Evolutionary conservation across 2,329 filamentous ascomycete genomes (phyloP).

Genomic region (Phyllosticta citrichinensis): DNA sequence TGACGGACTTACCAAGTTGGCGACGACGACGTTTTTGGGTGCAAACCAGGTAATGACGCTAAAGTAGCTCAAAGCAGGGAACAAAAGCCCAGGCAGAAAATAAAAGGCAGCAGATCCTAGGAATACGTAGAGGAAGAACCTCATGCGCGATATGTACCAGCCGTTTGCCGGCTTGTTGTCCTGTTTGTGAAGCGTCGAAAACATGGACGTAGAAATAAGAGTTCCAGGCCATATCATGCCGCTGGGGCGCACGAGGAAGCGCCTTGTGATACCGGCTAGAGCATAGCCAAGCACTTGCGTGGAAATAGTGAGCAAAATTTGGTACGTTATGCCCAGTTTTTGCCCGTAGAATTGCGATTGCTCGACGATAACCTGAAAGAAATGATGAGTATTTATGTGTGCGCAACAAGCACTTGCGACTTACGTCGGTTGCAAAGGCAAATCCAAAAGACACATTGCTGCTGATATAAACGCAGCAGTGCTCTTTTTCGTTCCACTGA

Average conservation of each 20-base stretch:
- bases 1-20: conserved; percentile 52
- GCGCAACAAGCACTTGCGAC: conserved; percentile 12
- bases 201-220: conserved; percentile 81
- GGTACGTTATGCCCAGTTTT: conserved; percentile 64
- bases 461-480: conserved; percentile 80
- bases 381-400: conserved; percentile 7
- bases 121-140: conserved; percentile 73
- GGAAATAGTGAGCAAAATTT: conserved; percentile 72
- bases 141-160: conserved; percentile 73
- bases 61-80: conserved; percentile 81
- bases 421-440: conserved; percentile 72
- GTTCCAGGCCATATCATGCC: conserved; percentile 91
- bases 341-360: conserved; percentile 86
- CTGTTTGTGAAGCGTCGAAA: conserved; percentile 73
- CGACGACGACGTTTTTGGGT: conserved; percentile 73
- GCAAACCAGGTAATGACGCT: conserved; percentile 83
- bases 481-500: conserved; percentile 79
- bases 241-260: conserved; percentile 73
- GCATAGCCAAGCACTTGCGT: conserved; percentile 82
- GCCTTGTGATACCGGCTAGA: conserved; percentile 70
- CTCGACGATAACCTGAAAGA: conserved; percentile 61
- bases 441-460: conserved; percentile 87
- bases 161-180: conserved; percentile 74
- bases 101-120: conserved; percentile 66
- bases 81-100: conserved; percentile 71